phyloP scores from a whole-genome alignment of 176 grass and related monocot species.

The Rhynchospora pubera region DNA sequence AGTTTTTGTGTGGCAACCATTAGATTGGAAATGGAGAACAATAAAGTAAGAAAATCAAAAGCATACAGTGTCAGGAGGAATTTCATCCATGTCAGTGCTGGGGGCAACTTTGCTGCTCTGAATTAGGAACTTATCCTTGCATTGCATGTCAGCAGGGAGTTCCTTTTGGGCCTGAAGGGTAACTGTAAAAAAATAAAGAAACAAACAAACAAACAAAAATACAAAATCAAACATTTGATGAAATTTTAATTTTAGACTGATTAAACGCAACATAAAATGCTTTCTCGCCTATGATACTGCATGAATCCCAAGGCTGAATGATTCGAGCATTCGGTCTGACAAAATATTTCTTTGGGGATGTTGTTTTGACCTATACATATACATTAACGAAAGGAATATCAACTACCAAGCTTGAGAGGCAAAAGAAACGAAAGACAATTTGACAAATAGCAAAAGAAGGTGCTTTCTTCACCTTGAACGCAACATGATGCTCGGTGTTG shows the following conservation, averaged over 20 bases:
- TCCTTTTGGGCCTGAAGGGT: slow-evolving; percentile 91
- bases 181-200: slow-evolving; percentile 33
- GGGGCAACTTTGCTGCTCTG: slow-evolving; percentile 81
- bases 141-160: slow-evolving; percentile 71
- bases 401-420: slow-evolving; percentile 11
- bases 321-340: slow-evolving; percentile 83
- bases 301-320: slow-evolving; percentile 96
- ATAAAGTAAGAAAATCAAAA: slow-evolving; percentile 4
- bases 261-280: slow-evolving; percentile 5
- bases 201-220: neutral
- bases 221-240: slow-evolving; percentile 7
- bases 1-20: neutral
- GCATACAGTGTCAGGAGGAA: slow-evolving; percentile 69
- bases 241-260: neutral
- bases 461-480: slow-evolving; percentile 63
- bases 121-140: slow-evolving; percentile 98
- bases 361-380: slow-evolving; percentile 76
- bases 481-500: slow-evolving; percentile 94
- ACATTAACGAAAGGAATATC: slow-evolving; percentile 22
- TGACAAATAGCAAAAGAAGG: slow-evolving; percentile 9
- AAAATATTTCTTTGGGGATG: slow-evolving; percentile 96
- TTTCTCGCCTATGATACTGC: slow-evolving; percentile 64
- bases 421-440: neutral
- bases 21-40: neutral
- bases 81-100: slow-evolving; percentile 71